Evolutionary conservation across 1,139 yeast genomes (phyloP), one percentile per base, ranked within the genome.

Genomic region (Wickerhamomyces sp.): DNA sequence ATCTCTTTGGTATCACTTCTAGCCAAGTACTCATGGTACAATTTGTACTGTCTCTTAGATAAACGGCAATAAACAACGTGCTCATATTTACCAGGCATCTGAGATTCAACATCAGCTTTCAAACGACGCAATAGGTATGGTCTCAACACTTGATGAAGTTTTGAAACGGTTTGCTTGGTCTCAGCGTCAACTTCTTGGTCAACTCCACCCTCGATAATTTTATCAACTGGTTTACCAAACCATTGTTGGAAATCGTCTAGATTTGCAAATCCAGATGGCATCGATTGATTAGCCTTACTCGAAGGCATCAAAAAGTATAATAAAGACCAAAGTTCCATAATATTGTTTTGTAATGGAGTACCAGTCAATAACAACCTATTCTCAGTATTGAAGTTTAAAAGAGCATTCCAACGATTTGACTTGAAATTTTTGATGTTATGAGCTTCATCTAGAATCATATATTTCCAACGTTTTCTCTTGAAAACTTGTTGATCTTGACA

Each of bases 81-180:
- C 59, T 94, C 99, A 60, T 88, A 86, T 58, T 94, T 94, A 1
- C 87, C 97, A 1, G 99, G 99, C 98, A 94, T 92, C 63, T 94
- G 98, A 59, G 92, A 88, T 55, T 94, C 99, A 13, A 94, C 99
- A 61, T 94, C 99, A 21, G 88, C 89, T 59, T 94, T 94, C 55
- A 94, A 72, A 48, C 99, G 80, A 58, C 99, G 78, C 44, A 94
- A 67, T 35, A 94, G 67, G 55, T 92, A 94, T 0, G 99, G 99
- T 46, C 98, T 74, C 51, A 94, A 68, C 17, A 94, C 96, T 58
- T 88, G 96, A 63, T 94, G 99, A 41, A 94, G 70, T 55, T 95
- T 84, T 8, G 87, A 71, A 19, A 94, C 96, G 0, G 97, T 90
- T 46, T 80, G 78, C 46, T 76, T 76, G 0, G 97, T 87, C 56